Conservation (phyloP, 805 yeast genomes). For the Candida caryicola region DNA sequence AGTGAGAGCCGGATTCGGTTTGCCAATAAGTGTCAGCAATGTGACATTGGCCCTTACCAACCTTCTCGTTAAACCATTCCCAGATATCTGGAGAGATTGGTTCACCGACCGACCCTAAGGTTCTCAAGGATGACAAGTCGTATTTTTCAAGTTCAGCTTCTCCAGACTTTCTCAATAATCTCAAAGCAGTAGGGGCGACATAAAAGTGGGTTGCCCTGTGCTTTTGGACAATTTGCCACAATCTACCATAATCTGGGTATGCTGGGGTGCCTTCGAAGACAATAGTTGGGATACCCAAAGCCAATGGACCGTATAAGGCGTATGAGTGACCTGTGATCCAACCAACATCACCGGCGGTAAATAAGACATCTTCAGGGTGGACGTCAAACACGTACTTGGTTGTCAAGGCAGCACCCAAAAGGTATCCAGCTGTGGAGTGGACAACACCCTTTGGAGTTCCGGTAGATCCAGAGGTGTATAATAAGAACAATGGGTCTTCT, state of each 20-base stretch:
- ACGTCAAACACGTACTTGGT: conserved; percentile 76
- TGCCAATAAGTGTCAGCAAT: conserved; percentile 87
- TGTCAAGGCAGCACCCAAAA: conserved; percentile 69
- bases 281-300: conserved; percentile 72
- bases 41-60: conserved; percentile 69
- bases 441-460: conserved; percentile 88
- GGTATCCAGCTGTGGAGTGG: conserved; percentile 77
- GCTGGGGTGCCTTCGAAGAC: conserved; percentile 89
- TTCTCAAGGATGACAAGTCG: conserved; percentile 63
- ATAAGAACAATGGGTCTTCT: conserved; percentile 79
- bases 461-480: conserved; percentile 84
- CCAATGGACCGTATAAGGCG: conserved; percentile 77
- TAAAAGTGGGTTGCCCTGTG: conserved; percentile 75
- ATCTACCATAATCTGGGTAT: conserved; percentile 75
- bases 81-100: conserved; percentile 84
- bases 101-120: conserved; percentile 81
- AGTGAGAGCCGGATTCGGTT: conserved; percentile 82
- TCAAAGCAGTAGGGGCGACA: conserved; percentile 81
- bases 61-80: conserved; percentile 78
- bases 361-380: conserved; percentile 68
- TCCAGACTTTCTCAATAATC: conserved; percentile 75
- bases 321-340: conserved; percentile 91
- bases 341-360: conserved; percentile 89
- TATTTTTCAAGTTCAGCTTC: conserved; percentile 57
- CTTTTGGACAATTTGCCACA: conserved; percentile 73